Conservation (phyloP, 306 rosid genomes). For the Quercus alba region DNA sequence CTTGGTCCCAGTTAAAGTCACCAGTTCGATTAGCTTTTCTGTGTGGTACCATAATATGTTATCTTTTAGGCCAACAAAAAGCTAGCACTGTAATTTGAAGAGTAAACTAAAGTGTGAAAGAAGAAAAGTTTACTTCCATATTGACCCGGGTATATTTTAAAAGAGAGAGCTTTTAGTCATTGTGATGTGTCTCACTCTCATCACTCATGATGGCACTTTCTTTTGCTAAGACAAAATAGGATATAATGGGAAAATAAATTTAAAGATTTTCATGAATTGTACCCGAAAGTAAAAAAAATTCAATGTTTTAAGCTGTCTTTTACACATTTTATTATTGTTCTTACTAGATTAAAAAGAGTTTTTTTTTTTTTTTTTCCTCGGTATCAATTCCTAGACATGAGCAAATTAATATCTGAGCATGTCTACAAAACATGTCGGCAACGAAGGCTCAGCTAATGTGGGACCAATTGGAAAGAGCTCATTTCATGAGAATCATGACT, state of each 20-base stretch:
- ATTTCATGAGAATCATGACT: too few species aligned
- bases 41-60: background rate
- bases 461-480: too few species aligned
- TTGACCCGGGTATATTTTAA: background rate
- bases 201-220: background rate
- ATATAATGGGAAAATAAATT: background rate
- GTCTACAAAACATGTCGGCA: too few species aligned
- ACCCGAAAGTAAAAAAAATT: background rate
- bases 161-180: background rate
- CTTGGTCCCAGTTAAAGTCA: background rate
- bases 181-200: too few species aligned
- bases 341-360: background rate
- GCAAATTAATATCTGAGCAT: background rate
- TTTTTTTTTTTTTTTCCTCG: background rate
- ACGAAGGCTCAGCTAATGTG: too few species aligned
- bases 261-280: background rate
- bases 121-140: background rate
- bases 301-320: background rate
- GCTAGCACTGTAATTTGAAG: background rate
- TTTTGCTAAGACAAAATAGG: background rate
- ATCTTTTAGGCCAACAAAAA: background rate
- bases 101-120: background rate
- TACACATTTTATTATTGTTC: too few species aligned
- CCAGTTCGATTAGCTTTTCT: background rate
- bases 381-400: background rate